Conservation (phyloP, 140 eudicot genomes). For the Stevia rebaudiana region DNA sequence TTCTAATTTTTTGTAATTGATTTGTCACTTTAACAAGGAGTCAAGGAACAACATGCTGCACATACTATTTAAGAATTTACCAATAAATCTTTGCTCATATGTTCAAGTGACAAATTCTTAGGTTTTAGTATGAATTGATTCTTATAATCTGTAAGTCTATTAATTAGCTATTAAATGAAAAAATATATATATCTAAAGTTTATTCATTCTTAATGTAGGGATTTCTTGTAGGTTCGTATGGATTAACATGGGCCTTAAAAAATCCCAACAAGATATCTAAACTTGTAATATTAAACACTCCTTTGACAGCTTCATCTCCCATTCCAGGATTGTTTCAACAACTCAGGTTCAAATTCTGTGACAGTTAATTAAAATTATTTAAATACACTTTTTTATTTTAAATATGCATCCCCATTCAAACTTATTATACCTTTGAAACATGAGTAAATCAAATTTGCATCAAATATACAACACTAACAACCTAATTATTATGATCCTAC, state of each 20-base stretch:
- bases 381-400: not conserved
- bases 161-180: no score
- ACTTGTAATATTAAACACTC: constrained; percentile 85
- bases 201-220: constrained; percentile 52
- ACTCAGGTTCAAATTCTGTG: constrained; percentile 55
- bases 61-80: not conserved
- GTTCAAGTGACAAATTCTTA: not conserved
- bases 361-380: no score
- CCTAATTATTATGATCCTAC: constrained; percentile 1
- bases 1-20: not conserved
- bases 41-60: not conserved
- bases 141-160: not conserved
- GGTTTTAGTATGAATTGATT: not conserved
- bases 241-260: constrained; percentile 95
- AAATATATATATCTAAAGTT: constrained; percentile 1
- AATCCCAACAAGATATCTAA: constrained; percentile 73
- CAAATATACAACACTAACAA: not conserved
- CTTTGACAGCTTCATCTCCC: constrained; percentile 87
- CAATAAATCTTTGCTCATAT: not conserved
- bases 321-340: constrained; percentile 94
- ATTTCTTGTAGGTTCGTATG: constrained; percentile 91
- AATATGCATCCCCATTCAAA: not conserved
- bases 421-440: constrained; percentile 2
- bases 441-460: not conserved
- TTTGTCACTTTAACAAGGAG: constrained; percentile 1